Percentiles rank a stretch among this genome's conserved stretches.
phyloP scores from a whole-genome alignment of 1,284 basidiomycete species.

The Puccinia triticina region DNA sequence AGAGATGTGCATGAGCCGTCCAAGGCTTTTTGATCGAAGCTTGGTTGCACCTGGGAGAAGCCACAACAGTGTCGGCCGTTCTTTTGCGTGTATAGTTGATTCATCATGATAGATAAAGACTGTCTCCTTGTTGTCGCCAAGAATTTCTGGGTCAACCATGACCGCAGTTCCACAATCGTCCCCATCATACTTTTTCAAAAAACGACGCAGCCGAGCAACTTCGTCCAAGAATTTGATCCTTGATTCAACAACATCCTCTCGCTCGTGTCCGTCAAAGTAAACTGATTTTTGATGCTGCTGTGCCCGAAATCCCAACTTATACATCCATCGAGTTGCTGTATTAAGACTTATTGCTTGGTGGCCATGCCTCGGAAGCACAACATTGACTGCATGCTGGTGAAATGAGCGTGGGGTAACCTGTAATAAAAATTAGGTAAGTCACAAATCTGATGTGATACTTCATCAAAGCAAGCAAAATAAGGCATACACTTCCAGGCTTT shows the following conservation, averaged over 20 bases:
- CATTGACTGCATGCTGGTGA: constrained; percentile 4
- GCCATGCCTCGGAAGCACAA: not conserved
- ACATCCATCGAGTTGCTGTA: constrained; percentile 17
- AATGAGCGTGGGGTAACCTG: constrained; percentile 24
- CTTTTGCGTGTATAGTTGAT: constrained; percentile 31
- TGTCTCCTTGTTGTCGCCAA: constrained; percentile 6
- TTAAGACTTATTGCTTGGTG: not conserved
- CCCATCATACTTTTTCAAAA: constrained; percentile 17
- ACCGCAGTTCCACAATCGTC: not conserved
- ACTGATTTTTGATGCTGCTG: constrained; percentile 4
- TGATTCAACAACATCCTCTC: not conserved
- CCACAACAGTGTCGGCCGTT: constrained; percentile 17
- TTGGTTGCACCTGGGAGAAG: no score
- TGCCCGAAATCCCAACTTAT: constrained; percentile 27
- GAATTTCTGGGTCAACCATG: not conserved
- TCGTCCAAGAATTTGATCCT: not conserved
- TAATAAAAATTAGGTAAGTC: not conserved
- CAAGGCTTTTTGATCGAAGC: no score
- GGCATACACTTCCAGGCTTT: constrained; percentile 8
- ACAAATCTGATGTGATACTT: not conserved
- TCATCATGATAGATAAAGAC: constrained; percentile 31
- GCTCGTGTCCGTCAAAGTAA: constrained; percentile 8
- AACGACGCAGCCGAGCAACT: not conserved
- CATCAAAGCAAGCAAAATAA: not conserved
- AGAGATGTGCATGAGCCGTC: no score